Conservation (phyloP, 352 stramenopile genomes). For the Globisporangium heterothallicum region DNA sequence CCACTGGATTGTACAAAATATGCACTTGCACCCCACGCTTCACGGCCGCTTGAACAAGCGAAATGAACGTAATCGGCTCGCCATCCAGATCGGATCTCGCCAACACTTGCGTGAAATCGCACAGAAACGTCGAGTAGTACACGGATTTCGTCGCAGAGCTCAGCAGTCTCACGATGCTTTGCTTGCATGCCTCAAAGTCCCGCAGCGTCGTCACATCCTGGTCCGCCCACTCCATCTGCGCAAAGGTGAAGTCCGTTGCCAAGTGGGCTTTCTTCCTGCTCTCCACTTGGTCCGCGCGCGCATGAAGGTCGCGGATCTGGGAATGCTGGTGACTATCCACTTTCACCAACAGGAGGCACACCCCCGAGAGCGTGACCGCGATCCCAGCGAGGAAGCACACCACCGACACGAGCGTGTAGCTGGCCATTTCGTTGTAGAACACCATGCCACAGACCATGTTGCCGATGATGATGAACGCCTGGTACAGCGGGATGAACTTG, state of each 20-base stretch:
- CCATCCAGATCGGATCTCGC: slow-evolving; percentile 19
- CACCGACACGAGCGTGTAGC: slow-evolving; percentile 39
- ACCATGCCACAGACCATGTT: slow-evolving; percentile 73
- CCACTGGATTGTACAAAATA: slow-evolving; percentile 70
- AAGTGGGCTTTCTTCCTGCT: slow-evolving; percentile 12
- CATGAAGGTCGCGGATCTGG: slow-evolving; percentile 6
- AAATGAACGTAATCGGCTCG: slow-evolving; percentile 44
- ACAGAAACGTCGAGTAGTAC: slow-evolving; percentile 82
- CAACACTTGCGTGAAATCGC: slow-evolving; percentile 64
- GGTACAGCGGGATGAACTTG: slow-evolving; percentile 78
- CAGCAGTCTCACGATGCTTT: slow-evolving; percentile 48
- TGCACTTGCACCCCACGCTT: slow-evolving; percentile 56
- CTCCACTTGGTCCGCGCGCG: background rate
- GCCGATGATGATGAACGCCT: slow-evolving; percentile 78
- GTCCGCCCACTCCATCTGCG: slow-evolving; percentile 54
- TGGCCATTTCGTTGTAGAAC: slow-evolving; percentile 77
- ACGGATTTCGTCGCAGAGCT: slow-evolving; percentile 47
- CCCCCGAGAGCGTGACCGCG: slow-evolving; percentile 47
- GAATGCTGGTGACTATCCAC: slow-evolving; percentile 22
- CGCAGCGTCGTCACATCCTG: slow-evolving; percentile 33
- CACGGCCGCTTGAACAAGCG: slow-evolving; percentile 47
- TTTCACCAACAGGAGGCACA: slow-evolving; percentile 61
- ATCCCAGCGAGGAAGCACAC: slow-evolving; percentile 50
- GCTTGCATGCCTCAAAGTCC: slow-evolving; percentile 68
- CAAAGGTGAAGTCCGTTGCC: slow-evolving; percentile 47